Base-by-base conservation (phyloP, 495 filamentous ascomycete species). In the Aspergillus homomorphus region DNA sequence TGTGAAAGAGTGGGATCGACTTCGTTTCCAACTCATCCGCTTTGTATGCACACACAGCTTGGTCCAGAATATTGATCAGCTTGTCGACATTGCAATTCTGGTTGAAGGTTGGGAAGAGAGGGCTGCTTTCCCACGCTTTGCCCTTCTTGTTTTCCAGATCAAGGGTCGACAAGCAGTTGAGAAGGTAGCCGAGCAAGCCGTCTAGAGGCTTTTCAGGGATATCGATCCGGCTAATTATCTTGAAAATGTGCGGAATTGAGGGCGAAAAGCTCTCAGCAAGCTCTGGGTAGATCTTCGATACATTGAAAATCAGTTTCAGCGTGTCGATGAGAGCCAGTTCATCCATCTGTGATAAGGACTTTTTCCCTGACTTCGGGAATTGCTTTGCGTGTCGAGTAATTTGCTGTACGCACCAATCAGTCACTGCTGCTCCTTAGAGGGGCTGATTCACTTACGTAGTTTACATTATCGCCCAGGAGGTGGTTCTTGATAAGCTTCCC, bases 251-350 rank as follows among this genome's bases (percentile, higher is more conserved):
- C 3, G 86, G 82, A 30, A 96, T 80, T 0, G 89, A 85, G 16
- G 77, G 70, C 0, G 84, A 82, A 68, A 96, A 96, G 1, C 77
- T 69, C 19, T 66, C 68, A 21, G 77, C 66, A 14, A 86, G 75
- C 52, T 84, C 76, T 0, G 86, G 83, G 63, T 84, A 87, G 61
- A 87, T 83, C 66, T 91, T 85, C 5, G 85, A 87, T 42, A 96
- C 73, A 69, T 96, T 97, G 75, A 95, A 98, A 7, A 96, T 72
- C 45, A 98, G 77, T 66, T 97, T 96, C 14, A 95, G 73, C 1
- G 87, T 91, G 66, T 98, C 95, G 0, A 77, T 81, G 4, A 98
- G 76, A 8, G 91, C 92, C 79, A 93, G 82, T 59, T 86, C 83
- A 56, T 88, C 87, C 78, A 91, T 89, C 3, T 87, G 81, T 24